Percentiles rank a stretch among this genome's conserved stretches.
Conservation (phyloP, 371 early-diverging fungal species). For the Cokeromyces recurvatus region DNA sequence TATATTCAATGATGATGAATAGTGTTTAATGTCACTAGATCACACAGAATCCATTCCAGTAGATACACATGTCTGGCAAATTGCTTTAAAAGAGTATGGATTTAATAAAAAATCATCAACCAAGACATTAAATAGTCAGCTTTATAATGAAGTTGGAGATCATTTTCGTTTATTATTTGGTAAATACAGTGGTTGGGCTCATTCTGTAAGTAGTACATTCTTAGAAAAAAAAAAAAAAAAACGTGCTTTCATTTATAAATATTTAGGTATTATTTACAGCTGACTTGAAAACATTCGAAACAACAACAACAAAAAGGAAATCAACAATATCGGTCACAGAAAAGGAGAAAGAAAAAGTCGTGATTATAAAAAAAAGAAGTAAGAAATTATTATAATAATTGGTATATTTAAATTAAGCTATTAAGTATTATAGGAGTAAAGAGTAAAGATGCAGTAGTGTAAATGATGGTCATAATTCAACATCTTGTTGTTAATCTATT, state of each 20-base stretch:
- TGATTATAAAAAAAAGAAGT: background rate
- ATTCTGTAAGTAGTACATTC: constrained; percentile 56
- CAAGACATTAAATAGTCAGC: constrained; percentile 58
- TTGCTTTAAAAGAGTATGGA: constrained; percentile 78
- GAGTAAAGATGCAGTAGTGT: background rate
- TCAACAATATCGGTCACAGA: background rate
- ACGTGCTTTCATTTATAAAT: background rate
- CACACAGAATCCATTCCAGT: constrained; percentile 85
- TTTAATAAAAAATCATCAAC: constrained; percentile 31
- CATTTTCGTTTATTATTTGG: constrained; percentile 80
- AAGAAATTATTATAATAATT: background rate
- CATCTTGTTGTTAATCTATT: too few species aligned
- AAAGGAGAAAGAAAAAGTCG: background rate
- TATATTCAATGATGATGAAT: background rate
- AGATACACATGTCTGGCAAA: constrained; percentile 94
- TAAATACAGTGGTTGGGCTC: constrained; percentile 88
- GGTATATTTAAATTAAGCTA: background rate
- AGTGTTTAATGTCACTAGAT: constrained; percentile 81
- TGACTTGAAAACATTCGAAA: constrained; percentile 38
- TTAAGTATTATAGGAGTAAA: background rate
- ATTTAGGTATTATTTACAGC: constrained; percentile 49
- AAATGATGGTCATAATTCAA: too few species aligned
- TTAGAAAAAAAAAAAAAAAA: background rate
- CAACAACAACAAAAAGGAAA: constrained; percentile 1
- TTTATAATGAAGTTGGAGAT: constrained; percentile 71